Evolutionary conservation across 164 flowering plant species (phyloP).

Genomic region (Kalanchoe fedtschenkoi): DNA sequence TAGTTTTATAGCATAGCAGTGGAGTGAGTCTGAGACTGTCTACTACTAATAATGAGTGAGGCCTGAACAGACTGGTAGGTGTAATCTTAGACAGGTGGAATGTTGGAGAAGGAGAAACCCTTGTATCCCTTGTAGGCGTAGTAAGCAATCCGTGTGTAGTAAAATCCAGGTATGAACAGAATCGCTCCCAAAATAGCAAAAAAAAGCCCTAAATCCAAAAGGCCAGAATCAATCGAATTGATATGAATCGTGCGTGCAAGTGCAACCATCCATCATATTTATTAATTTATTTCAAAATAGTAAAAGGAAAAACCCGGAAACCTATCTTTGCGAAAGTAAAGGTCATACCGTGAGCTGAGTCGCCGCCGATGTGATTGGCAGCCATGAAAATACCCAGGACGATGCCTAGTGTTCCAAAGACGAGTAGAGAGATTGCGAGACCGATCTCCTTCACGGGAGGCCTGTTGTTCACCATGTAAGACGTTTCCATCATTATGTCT

Average conservation of each 20-base stretch:
- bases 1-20: neutral
- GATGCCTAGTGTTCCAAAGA: constrained; percentile 70
- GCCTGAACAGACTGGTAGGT: too few relatives aligned
- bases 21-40: neutral
- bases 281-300: too few relatives aligned
- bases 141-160: constrained; percentile 84
- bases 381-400: constrained; percentile 72
- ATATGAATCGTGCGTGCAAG: neutral
- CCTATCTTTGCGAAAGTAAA: too few relatives aligned
- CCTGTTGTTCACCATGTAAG: constrained; percentile 58
- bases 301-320: too few relatives aligned
- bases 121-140: constrained; percentile 95
- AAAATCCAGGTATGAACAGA: constrained; percentile 81
- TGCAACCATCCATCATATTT: too few relatives aligned
- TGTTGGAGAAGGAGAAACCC: constrained; percentile 87
- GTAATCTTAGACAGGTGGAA: constrained; percentile 78
- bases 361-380: constrained; percentile 68
- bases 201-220: constrained; percentile 57
- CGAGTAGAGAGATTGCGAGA: constrained; percentile 68
- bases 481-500: constrained; percentile 68
- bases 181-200: constrained; percentile 71
- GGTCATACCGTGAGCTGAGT: constrained; percentile 65
- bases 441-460: constrained; percentile 92
- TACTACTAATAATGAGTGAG: neutral
- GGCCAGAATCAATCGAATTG: neutral